Base-by-base conservation (phyloP, 805 yeast genomes). In the Candida broadrunensis region DNA sequence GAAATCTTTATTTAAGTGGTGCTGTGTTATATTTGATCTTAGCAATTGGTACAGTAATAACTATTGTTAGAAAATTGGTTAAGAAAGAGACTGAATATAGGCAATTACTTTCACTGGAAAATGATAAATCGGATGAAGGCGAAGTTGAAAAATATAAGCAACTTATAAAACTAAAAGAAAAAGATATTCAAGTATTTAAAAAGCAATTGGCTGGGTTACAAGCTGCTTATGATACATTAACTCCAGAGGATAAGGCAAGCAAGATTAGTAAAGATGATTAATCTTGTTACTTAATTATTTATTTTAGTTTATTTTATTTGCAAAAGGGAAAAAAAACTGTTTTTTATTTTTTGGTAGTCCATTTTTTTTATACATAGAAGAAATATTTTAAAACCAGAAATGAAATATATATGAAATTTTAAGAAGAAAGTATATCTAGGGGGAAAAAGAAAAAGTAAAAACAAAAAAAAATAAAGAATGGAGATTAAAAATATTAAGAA, bases 1-100 rank as follows among this genome's bases (percentile, higher is more conserved):
- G 87, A 54, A 81, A 81, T 48, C 65, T 78, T 32, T 81, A 81
- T 55, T 69, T 81, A 40, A 72, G 80, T 13, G 87, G 86, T 7
- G 83, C 82, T 7, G 81, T 80, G 4, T 58, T 81, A 43, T 81
- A 77, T 57, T 70, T 78, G 51, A 67, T 63, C 42, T 47, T 80
- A 36, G 77, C 82, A 8, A 79, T 80, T 42, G 71, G 69, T 27
- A 78, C 83, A 0, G 77, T 79, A 35, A 63, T 75, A 47, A 70
- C 73, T 29, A 70, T 81, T 39, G 67, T 80, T 35, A 67, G 65
- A 44, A 76, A 78, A 56, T 61, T 81, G 57, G 77, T 78, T 31
- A 65, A 51, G 59, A 77, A 63, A 67, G 70, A 68, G 41, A 41
- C 53, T 8, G 60, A 55, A 27, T 58, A 43, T 45, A 51, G 73